Conservation (phyloP, 1,139 yeast genomes). For the Saccharomyces hybrid region DNA sequence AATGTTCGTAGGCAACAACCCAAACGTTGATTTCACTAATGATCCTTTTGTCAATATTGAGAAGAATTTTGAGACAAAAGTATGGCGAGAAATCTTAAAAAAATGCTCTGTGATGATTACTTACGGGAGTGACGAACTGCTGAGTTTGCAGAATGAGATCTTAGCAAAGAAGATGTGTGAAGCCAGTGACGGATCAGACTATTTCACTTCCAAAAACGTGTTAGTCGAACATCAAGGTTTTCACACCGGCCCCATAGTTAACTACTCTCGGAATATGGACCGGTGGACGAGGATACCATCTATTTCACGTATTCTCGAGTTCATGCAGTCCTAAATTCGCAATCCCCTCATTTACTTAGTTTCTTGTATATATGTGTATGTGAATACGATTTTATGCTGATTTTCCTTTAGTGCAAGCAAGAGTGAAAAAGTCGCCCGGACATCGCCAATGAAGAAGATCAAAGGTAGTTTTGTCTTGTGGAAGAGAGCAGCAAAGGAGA, state of each 20-base stretch:
- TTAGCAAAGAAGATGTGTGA: slow-evolving; percentile 12
- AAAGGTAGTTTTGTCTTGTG: background rate
- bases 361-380: background rate
- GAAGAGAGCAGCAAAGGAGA: background rate
- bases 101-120: slow-evolving; percentile 13
- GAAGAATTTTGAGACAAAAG: slow-evolving; percentile 11
- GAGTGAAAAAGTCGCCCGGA: background rate
- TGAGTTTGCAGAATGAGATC: slow-evolving; percentile 14
- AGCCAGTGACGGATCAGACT: background rate
- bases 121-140: slow-evolving; percentile 21
- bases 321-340: background rate
- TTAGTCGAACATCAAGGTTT: slow-evolving; percentile 12
- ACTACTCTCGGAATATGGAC: slow-evolving; percentile 2
- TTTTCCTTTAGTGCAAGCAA: background rate
- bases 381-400: background rate
- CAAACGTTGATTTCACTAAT: background rate
- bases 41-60: slow-evolving; percentile 20
- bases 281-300: slow-evolving; percentile 5
- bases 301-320: slow-evolving; percentile 4
- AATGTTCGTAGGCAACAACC: slow-evolving; percentile 4
- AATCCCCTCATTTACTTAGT: background rate
- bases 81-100: slow-evolving; percentile 15
- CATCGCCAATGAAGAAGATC: background rate
- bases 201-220: slow-evolving; percentile 4
- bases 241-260: slow-evolving; percentile 16